Base-by-base conservation (phyloP, 2,329 filamentous ascomycete genomes). In the Fusarium praegraminearum region DNA sequence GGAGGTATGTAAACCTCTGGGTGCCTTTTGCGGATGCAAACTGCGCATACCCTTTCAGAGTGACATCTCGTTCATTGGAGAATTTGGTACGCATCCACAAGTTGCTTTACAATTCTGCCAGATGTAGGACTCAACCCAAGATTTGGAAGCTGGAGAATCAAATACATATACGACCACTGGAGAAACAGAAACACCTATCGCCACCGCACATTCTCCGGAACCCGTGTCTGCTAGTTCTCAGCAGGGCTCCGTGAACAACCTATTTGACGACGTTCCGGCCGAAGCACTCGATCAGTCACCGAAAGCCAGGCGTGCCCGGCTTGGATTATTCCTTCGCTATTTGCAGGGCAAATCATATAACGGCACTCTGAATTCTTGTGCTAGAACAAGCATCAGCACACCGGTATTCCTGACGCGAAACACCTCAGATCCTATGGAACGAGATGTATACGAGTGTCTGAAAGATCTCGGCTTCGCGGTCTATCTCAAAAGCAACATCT, bases 1-100 rank as follows among this genome's bases (percentile, higher is more conserved):
- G 22, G 43, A 43, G 35, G 53, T 35, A n/a, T 13, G 52, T n/a
- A 2, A 33, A 8, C 12, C 26, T 12, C 8, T 64, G 3, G 56
- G 58, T 32, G 56, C 62, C 24, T 69, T 70, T 30, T 38, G 66
- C 33, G 63, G 56, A 8, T 26, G 58, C 5, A 41, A 40, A 8
- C 38, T 53, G 2, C 61, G 45, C 51, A 50, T 70, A 36, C 66
- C 58, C 22, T 13, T 51, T 36, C 3, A 4, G 4, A 9, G 10
- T 7, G 32, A 36, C 47, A 11, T 51, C 16, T 5, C 8, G 16
- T 20, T 13, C 26, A 20, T 45, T 13, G 22, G 16, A 11, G 8
- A 26, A 18, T 44, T 18, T 16, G 41, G 24, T 9, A 7, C 9
- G 4, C 22, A 18, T 26, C 41, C 41, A 26, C 7, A 11, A 15